These are phyloP conservation scores for Yarrowia phangngaensis DNA, from an alignment of 805 yeast genomes.

Conservation along the genomic window DNA sequence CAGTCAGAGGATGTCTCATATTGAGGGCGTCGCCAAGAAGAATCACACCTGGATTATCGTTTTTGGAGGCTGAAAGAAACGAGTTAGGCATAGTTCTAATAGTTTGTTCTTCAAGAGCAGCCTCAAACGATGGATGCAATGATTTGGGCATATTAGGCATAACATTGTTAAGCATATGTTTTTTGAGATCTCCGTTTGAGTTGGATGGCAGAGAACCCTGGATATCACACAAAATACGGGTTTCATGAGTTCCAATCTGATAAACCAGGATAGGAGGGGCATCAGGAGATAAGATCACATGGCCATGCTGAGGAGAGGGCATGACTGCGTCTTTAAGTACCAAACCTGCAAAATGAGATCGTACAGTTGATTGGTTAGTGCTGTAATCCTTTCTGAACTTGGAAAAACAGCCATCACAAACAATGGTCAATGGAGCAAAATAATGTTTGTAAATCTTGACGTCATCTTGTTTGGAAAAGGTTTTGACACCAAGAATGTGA, in stretches of 20 bases:
- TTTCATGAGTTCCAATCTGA: constrained; percentile 76
- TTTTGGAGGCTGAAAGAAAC: constrained; percentile 69
- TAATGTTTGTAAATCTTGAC: constrained; percentile 44
- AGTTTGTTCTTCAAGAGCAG: constrained; percentile 56
- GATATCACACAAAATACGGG: constrained; percentile 86
- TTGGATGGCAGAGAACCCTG: constrained; percentile 72
- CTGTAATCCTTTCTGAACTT: constrained; percentile 76
- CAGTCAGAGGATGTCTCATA: constrained; percentile 97
- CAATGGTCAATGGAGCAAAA: constrained; percentile 62
- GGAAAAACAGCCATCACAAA: constrained; percentile 93
- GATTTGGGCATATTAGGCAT: constrained; percentile 63
- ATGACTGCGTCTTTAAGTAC: constrained; percentile 68
- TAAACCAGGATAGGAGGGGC: constrained; percentile 87
- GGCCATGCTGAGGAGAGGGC: constrained; percentile 77
- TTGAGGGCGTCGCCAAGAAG: constrained; percentile 90
- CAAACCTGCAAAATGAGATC: constrained; percentile 84
- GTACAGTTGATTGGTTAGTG: constrained; percentile 60
- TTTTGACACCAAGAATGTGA: constrained; percentile 69
- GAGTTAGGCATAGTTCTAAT: constrained; percentile 92
- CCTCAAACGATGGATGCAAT: constrained; percentile 61
- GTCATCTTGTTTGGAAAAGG: constrained; percentile 3
- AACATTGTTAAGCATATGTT: constrained; percentile 59
- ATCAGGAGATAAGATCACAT: constrained; percentile 71
- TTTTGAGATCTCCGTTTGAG: constrained; percentile 51
- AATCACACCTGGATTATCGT: constrained; percentile 68